Percentiles rank a stretch among this genome's conserved stretches.
These are phyloP conservation scores for Nothomitra cinnamomea DNA, from an alignment of 2,329 filamentous ascomycete genomes.

Conservation along the genomic window DNA sequence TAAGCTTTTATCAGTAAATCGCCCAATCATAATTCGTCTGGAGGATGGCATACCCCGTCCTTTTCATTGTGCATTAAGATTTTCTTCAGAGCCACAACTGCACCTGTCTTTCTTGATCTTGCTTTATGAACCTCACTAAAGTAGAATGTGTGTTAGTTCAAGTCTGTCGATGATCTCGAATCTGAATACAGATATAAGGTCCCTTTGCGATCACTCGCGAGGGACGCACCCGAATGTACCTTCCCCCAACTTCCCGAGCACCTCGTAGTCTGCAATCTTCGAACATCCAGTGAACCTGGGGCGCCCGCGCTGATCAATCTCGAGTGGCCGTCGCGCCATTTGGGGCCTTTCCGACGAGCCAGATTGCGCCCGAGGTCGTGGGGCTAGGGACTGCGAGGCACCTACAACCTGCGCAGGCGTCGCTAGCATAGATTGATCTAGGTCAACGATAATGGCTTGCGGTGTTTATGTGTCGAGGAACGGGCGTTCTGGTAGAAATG, in stretches of 20 bases:
- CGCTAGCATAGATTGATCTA: neutral
- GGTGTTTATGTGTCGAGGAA: no score
- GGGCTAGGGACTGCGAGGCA: neutral
- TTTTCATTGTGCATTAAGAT: slow-evolving; percentile 99
- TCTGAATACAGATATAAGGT: no score
- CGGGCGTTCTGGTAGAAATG: no score
- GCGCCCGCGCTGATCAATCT: slow-evolving; percentile 28
- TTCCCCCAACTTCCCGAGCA: slow-evolving; percentile 74
- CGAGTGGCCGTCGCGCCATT: slow-evolving; percentile 23
- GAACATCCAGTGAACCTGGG: slow-evolving; percentile 71
- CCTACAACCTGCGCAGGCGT: neutral
- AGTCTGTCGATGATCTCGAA: no score
- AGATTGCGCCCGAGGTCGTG: neutral
- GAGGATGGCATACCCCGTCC: slow-evolving; percentile 50
- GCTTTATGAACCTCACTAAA: slow-evolving; percentile 78
- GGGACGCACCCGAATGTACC: slow-evolving; percentile 70
- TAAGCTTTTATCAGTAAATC: slow-evolving; percentile 17
- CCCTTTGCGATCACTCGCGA: no score
- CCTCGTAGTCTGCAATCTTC: slow-evolving; percentile 61
- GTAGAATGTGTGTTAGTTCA: neutral
- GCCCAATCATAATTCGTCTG: neutral
- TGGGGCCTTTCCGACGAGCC: slow-evolving; percentile 7
- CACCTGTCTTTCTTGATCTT: slow-evolving; percentile 54
- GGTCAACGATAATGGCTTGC: no score
- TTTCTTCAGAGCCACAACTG: slow-evolving; percentile 82